phyloP scores from a whole-genome alignment of 768 basidiomycete species.

The Ramaria sp. region DNA sequence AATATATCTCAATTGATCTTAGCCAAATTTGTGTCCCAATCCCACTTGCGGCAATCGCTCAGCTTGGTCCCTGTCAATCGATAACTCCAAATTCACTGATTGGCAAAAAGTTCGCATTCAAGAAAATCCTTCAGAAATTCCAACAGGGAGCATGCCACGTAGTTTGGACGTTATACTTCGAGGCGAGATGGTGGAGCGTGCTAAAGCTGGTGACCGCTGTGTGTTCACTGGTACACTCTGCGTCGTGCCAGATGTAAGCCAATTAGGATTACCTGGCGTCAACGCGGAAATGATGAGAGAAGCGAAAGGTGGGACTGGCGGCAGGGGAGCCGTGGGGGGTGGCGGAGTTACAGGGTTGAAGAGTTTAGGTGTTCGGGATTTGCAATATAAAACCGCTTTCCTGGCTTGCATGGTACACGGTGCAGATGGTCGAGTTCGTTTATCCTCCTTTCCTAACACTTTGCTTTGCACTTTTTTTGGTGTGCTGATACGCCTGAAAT shows the following conservation, averaged over 20 bases:
- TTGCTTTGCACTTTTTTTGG: not conserved
- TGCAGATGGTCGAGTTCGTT: slow-evolving; percentile 73
- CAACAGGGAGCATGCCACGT: slow-evolving; percentile 96
- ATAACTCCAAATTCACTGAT: slow-evolving; percentile 93
- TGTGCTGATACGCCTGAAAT: not conserved
- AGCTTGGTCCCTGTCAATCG: slow-evolving; percentile 91
- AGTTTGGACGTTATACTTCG: slow-evolving; percentile 94
- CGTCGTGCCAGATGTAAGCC: slow-evolving; percentile 96
- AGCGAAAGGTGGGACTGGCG: slow-evolving; percentile 49
- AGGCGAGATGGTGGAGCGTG: slow-evolving; percentile 93
- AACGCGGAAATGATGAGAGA: slow-evolving; percentile 89
- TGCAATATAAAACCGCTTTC: slow-evolving; percentile 98
- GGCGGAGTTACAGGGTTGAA: slow-evolving; percentile 91
- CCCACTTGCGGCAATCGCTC: slow-evolving; percentile 83
- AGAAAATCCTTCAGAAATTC: slow-evolving; percentile 97
- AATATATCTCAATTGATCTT: not conserved
- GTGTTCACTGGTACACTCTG: slow-evolving; percentile 98
- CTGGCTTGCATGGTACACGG: slow-evolving; percentile 96
- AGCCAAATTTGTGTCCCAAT: slow-evolving; percentile 94
- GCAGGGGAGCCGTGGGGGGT: slow-evolving; percentile 55
- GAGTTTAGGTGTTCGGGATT: slow-evolving; percentile 84
- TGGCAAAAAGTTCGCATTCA: slow-evolving; percentile 99
- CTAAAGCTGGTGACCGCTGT: slow-evolving; percentile 98
- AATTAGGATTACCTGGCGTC: slow-evolving; percentile 89
- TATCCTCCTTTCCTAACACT: not conserved